Evolutionary conservation across 139 green algal genomes (phyloP).

Genomic region (Chlorella sp.): DNA sequence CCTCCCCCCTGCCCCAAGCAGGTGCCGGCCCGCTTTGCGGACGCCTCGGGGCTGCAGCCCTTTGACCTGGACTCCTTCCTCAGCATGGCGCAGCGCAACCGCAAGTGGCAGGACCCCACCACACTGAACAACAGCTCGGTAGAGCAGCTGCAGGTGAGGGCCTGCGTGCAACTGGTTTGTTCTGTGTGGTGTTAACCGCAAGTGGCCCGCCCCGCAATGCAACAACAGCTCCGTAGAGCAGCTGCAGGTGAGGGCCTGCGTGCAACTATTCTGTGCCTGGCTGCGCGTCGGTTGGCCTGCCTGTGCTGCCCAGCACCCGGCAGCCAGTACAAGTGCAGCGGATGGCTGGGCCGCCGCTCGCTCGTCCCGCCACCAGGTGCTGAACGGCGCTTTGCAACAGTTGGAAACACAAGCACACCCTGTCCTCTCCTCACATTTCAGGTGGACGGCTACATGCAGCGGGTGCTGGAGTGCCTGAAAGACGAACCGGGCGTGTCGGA

Average conservation of each 20-base stretch:
- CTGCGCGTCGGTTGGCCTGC: too few relatives aligned
- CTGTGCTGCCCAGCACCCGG: too few relatives aligned
- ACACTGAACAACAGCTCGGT: constrained; percentile 66
- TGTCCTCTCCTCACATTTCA: not conserved
- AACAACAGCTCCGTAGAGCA: constrained; percentile 61
- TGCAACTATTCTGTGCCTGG: not conserved
- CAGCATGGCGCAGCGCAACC: constrained; percentile 67
- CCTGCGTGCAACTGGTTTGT: not conserved
- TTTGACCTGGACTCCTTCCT: constrained; percentile 92
- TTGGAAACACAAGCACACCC: too few relatives aligned
- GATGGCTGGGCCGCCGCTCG: too few relatives aligned
- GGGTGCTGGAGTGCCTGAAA: constrained; percentile 51
- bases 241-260: constrained; percentile 58
- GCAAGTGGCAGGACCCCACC: constrained; percentile 92
- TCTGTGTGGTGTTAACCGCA: constrained; percentile 38
- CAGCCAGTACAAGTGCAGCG: too few relatives aligned
- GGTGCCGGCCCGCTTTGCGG: constrained; percentile 46
- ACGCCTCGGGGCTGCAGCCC: constrained; percentile 54
- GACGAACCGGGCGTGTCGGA: constrained; percentile 54
- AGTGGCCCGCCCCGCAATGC: constrained; percentile 87
- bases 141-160: constrained; percentile 66
- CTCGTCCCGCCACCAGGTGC: too few relatives aligned
- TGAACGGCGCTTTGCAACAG: too few relatives aligned
- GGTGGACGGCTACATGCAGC: constrained; percentile 64
- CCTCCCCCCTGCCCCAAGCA: not conserved